Evolutionary conservation across 495 filamentous ascomycete genomes (phyloP), one percentile per base, ranked within the genome.

Genomic region (Daldinia grandis): DNA sequence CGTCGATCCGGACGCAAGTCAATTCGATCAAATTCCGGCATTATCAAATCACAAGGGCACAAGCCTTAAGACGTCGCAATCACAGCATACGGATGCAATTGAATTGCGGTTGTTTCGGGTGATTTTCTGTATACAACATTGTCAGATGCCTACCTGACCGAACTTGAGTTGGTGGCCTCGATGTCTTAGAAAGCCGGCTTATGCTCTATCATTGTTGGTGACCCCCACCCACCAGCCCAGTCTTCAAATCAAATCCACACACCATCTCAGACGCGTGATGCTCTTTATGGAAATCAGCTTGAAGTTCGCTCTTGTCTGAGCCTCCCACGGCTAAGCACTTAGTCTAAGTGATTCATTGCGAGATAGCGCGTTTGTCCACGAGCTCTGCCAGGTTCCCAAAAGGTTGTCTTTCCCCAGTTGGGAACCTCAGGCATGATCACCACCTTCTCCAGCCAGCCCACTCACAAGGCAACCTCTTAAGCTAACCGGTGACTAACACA

Each of bases 91-190:
- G 62, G 24, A 25, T 38, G 51, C 64, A 25, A 47, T 65, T 37
- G 37, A 69, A 59, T 64, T 54, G 25, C 66, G 71, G 70, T 44
- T 69, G 61, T 69, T 53, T 66, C 66, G 62, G 71, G 44, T 60
- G 30, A 47, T 54, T 72, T 64, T 64, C 27, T 57, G 64, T 51
- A 58, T 76, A 72, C 59, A 61, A 30, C 58, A 72, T 65, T 76
- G 75, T 77, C 75, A 77, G 75, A 77, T 77, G 75, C 38, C 66
- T 70, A 66, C 66, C 62, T 68, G 49, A 58, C 69, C 54, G 44
- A 60, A 35, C 56, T 35, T 25, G 51, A 66, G 35, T 64, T 65
- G 68, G 71, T 70, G 71, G 53, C 59, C 66, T 69, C 54, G 66
- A 74, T 74, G 71, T 74, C 71, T 74, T 74, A 58, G 58, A 69